Base-by-base conservation (phyloP, 306 rosid genomes). In the Lithocarpus polystachyus region DNA sequence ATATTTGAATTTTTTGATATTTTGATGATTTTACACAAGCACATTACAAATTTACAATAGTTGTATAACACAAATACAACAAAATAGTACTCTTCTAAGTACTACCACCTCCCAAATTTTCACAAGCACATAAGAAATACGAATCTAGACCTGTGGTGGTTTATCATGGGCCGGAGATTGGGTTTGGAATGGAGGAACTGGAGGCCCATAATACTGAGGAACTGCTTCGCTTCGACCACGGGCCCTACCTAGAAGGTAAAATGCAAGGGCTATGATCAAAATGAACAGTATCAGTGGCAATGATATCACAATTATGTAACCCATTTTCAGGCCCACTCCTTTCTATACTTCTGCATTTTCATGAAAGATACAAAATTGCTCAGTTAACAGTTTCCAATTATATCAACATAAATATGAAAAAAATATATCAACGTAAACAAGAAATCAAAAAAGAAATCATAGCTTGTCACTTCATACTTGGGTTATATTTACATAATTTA, bases 161-260 rank as follows among this genome's bases (percentile, higher is more conserved):
- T 82, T 82, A 19, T 68, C 79, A 19, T 82, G 82, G 75, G 82
- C 77, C 40, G 45, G 43, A 15, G 43, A 15, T 1, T 81, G 87
- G 86, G 77, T 84, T 31, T 71, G 87, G 0, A 75, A 35, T 28
- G 88, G 91, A 75, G 91, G 90, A 18, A 69, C 89, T 0, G 89
- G 79, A 68, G 93, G 90, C 70, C 91, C 92, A 71, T 23, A 62
- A 4, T 69, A 76, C 1, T 79, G 79, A n/a, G 78, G 87, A 15
- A 70, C 5, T 0, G 88, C 73, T 76, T 87, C 80, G 22, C 65
- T 72, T 20, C 88, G 84, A 20, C 81, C 85, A 9, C 35, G 48
- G 81, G 83, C 22, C 79, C 88, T 84, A 14, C 93, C 90, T 1
- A 88, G 76, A 3, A 89, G 85, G 85, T 88, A 91, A 73, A 86